These are phyloP conservation scores for Russula earlei DNA, from an alignment of 768 basidiomycete genomes.

Conservation along the genomic window DNA sequence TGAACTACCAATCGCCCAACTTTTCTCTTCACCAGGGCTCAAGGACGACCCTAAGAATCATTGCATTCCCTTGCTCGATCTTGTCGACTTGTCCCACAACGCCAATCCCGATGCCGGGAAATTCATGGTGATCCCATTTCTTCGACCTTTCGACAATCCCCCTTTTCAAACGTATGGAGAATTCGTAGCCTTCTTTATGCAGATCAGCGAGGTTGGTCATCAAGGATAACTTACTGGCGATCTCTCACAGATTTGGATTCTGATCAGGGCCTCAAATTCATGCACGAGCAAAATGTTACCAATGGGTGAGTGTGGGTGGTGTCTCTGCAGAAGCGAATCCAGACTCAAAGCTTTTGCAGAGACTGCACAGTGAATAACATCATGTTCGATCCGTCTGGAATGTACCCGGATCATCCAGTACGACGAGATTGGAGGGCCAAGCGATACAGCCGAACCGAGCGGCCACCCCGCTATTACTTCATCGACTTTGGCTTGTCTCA, in stretches of 20 bases:
- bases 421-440: constrained; percentile 7
- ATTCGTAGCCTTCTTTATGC: constrained; percentile 17
- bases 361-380: constrained; percentile 13
- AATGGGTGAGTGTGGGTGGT: background rate
- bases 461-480: constrained; percentile 23
- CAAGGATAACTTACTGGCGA: no score
- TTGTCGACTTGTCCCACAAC: constrained; percentile 2
- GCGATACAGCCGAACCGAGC: constrained; percentile 21
- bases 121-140: constrained; percentile 18
- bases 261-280: constrained; percentile 3
- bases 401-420: constrained; percentile 8
- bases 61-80: constrained; percentile 17
- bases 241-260: background rate
- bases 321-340: background rate
- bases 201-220: constrained; percentile 10
- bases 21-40: constrained; percentile 6
- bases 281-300: constrained; percentile 1
- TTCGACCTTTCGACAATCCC: constrained; percentile 17
- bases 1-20: constrained; percentile 3
- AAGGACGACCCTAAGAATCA: constrained; percentile 12
- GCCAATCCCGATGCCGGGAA: background rate
- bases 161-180: constrained; percentile 18
- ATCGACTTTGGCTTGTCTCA: constrained; percentile 27
- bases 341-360: background rate
- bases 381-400: constrained; percentile 10